Base-by-base conservation (phyloP, 495 filamentous ascomycete species). In the Trichoderma gamsii region DNA sequence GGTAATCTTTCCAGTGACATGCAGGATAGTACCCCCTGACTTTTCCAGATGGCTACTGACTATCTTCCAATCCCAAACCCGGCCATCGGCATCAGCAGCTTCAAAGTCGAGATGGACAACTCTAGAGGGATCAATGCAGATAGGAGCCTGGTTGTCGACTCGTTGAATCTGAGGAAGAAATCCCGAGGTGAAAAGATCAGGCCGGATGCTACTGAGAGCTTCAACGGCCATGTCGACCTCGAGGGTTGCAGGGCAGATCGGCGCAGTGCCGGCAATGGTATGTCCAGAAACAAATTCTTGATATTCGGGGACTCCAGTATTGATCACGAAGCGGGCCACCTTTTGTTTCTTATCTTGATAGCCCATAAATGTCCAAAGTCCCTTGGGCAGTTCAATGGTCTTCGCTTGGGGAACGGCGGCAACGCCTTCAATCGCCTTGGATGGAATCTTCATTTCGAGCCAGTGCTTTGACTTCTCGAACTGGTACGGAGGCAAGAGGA, bases 231-330 rank as follows among this genome's bases (percentile, higher is more conserved):
- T 78, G 38, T 81, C 79, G 0, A 83, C 67, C 66, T 80, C 67
- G 0, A 84, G 21, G 0, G 80, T 83, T 1, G 77, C 79, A 0
- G 83, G 84, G 23, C 80, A 83, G 8, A 84, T 78, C 1, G 80
- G 80, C 32, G 25, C 25, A 12, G 21, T 35, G 2, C 35, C 63
- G 4, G 29, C 29, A 35, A 41, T 41, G 15, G 32, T 38, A 41
- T 65, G 63, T 12, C 29, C 23, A 5, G 63, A 32, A 8, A 65
- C n/a, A 15, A 38, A 8, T 2, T 65, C 63, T 4, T 9, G 7
- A 38, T 12, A 65, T n/a, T 35, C 8, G 6, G 7, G 7, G 2
- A 15, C 35, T n/a, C 2, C 38, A n/a, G 63, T 65, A 32, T 65
- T 41, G 35, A 65, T 21, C 6, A 9, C 9, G 25, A 65, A 65